Percentiles rank a stretch among this genome's conserved stretches.
Conservation (phyloP, 108 stramenopile species). For the Chaetoceros muelleri region DNA sequence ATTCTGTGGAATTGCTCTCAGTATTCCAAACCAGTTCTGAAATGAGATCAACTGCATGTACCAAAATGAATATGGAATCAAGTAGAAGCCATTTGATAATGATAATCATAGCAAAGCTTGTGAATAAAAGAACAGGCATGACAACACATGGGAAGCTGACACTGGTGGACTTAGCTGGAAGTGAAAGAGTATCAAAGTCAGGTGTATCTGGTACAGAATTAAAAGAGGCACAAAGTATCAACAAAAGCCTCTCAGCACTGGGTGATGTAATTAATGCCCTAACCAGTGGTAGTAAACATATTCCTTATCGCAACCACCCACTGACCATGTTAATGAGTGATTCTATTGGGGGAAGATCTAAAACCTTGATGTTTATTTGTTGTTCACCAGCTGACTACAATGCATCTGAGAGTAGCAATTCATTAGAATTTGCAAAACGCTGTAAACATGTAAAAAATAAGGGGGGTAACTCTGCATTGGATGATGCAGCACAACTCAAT, state of each 20-base stretch:
- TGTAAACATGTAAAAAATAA: conserved; percentile 11
- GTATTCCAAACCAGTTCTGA: conserved; percentile 37
- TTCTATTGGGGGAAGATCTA: conserved; percentile 53
- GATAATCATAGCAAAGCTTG: conserved; percentile 22
- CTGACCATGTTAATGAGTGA: conserved; percentile 67
- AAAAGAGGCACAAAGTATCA: conserved; percentile 89
- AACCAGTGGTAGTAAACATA: conserved; percentile 34
- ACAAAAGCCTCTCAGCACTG: conserved; percentile 52
- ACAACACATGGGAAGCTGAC: conserved; percentile 77
- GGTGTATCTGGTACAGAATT: conserved; percentile 65
- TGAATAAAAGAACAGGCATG: conserved; percentile 28
- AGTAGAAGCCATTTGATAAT: conserved; percentile 55
- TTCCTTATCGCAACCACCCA: conserved; percentile 66
- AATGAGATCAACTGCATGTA: conserved; percentile 39
- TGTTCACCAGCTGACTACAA: conserved; percentile 68
- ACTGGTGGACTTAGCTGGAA: conserved; percentile 96
- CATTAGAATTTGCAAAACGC: conserved; percentile 27
- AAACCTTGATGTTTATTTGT: conserved; percentile 74
- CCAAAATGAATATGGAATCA: conserved; percentile 57
- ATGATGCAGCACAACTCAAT: conserved; percentile 5
- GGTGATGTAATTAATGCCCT: conserved; percentile 70
- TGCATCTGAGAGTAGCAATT: conserved; percentile 31
- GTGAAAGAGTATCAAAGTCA: conserved; percentile 88
- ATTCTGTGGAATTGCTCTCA: conserved; percentile 26
- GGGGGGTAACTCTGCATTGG: neutral